A percentile compares a stretch with the other conserved stretches of the same genome.
phyloP scores from a whole-genome alignment of 768 basidiomycete genomes.

The Kwoniella sp. region DNA sequence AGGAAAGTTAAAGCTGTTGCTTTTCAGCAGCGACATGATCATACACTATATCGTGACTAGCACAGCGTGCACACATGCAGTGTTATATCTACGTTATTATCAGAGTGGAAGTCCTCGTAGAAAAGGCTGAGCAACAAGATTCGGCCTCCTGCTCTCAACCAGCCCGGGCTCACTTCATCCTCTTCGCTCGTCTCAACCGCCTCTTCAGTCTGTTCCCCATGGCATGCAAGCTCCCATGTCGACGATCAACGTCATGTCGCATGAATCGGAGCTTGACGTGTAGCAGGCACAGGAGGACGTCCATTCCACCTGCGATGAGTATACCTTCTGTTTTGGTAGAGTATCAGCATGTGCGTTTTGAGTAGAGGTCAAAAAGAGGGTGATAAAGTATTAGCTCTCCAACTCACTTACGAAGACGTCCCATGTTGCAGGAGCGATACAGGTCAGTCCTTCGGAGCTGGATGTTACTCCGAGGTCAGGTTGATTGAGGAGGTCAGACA shows the following conservation, averaged over 20 bases:
- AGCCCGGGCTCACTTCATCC: background rate
- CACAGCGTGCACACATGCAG: too few relatives aligned
- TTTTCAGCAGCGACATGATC: too few relatives aligned
- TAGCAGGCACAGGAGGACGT: background rate
- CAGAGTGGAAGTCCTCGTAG: background rate
- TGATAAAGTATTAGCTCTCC: too few relatives aligned
- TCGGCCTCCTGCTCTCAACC: background rate
- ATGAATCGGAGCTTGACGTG: background rate
- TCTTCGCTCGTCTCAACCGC: constrained; percentile 2
- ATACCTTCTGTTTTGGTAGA: too few relatives aligned
- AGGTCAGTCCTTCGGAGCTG: background rate
- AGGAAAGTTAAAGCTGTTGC: too few relatives aligned
- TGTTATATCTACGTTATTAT: too few relatives aligned
- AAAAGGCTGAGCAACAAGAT: too few relatives aligned
- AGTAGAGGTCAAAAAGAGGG: too few relatives aligned
- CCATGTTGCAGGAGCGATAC: constrained; percentile 8
- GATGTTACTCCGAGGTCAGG: background rate
- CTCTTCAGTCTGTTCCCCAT: background rate
- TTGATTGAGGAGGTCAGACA: constrained; percentile 4
- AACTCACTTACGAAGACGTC: constrained; percentile 8
- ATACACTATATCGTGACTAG: too few relatives aligned
- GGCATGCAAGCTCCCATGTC: constrained; percentile 1
- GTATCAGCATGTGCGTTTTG: too few relatives aligned
- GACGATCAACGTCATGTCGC: constrained; percentile 4
- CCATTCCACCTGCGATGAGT: background rate